phyloP scores from a whole-genome alignment of 805 yeast genomes.

The Myxozyma neglecta region DNA sequence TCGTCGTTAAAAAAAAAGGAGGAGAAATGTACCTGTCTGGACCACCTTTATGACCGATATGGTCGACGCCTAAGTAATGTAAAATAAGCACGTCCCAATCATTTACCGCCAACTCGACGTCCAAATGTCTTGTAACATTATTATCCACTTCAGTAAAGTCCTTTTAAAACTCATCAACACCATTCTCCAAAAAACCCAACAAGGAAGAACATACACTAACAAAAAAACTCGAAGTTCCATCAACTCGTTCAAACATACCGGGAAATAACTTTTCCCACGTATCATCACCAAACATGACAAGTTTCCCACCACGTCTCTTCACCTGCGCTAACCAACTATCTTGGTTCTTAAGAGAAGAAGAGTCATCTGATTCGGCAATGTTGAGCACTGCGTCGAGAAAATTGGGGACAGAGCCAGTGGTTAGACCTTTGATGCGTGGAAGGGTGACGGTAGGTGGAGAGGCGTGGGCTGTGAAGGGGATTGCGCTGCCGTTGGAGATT shows the following conservation, averaged over 20 bases:
- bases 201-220: conserved; percentile 53
- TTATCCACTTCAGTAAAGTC: conserved; percentile 93
- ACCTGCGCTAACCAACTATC: conserved; percentile 89
- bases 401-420: conserved; percentile 93
- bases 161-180: conserved; percentile 4
- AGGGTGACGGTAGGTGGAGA: conserved; percentile 96
- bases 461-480: conserved; percentile 88
- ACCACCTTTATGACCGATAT: conserved; percentile 97
- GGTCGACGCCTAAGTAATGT: conserved; percentile 93
- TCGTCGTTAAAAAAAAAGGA: background rate
- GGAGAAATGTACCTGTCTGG: conserved; percentile 45
- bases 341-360: conserved; percentile 65
- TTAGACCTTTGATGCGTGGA: conserved; percentile 88
- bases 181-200: too few species aligned
- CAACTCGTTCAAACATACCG: conserved; percentile 57
- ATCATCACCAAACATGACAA: conserved; percentile 94
- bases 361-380: conserved; percentile 84
- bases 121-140: conserved; percentile 88
- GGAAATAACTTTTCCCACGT: conserved; percentile 96
- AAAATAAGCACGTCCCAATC: conserved; percentile 84
- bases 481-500: conserved; percentile 63
- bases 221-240: conserved; percentile 91
- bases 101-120: conserved; percentile 49
- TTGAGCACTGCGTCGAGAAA: conserved; percentile 92
- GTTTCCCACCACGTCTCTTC: conserved; percentile 36